Conservation (phyloP, 1,139 yeast genomes). For the Spencermartinsiella ligniputridi region DNA sequence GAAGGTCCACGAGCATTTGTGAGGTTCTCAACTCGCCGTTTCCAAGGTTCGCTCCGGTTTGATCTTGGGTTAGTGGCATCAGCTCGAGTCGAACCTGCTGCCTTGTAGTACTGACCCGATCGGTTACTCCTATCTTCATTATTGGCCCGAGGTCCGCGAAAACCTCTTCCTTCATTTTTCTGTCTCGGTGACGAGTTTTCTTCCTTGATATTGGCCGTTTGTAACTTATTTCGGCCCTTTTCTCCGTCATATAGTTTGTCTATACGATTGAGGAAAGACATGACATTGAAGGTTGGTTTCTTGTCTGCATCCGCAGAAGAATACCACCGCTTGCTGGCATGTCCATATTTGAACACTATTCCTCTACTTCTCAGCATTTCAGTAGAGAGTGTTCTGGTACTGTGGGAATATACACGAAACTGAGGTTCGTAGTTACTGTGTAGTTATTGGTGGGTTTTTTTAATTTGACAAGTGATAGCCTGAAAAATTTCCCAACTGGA, state of each 20-base stretch:
- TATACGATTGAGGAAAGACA: conserved; percentile 27
- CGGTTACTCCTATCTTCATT: background rate
- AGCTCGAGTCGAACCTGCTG: too few relatives aligned
- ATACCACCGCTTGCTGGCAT: background rate
- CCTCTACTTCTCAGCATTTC: conserved; percentile 2
- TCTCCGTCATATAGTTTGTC: conserved; percentile 26
- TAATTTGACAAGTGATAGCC: too few relatives aligned
- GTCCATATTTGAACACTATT: background rate
- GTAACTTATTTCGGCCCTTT: conserved; percentile 10
- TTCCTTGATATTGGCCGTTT: background rate
- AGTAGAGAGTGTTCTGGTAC: too few relatives aligned
- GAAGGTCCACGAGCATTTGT: conserved; percentile 4
- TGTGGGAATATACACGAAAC: too few relatives aligned
- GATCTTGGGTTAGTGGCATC: too few relatives aligned
- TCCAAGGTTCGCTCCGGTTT: background rate
- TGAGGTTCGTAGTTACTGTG: too few relatives aligned
- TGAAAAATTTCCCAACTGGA: too few relatives aligned
- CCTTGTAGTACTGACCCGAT: too few relatives aligned
- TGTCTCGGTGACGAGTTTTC: background rate
- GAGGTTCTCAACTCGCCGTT: conserved; percentile 6
- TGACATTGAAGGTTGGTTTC: conserved; percentile 20
- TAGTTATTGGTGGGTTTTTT: too few relatives aligned
- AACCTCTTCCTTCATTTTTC: conserved; percentile 2
- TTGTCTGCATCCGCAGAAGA: background rate
- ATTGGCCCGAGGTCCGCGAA: background rate